Evolutionary conservation across 192 early-diverging fungal genomes (phyloP).

Genomic region (Coemansia biformis): DNA sequence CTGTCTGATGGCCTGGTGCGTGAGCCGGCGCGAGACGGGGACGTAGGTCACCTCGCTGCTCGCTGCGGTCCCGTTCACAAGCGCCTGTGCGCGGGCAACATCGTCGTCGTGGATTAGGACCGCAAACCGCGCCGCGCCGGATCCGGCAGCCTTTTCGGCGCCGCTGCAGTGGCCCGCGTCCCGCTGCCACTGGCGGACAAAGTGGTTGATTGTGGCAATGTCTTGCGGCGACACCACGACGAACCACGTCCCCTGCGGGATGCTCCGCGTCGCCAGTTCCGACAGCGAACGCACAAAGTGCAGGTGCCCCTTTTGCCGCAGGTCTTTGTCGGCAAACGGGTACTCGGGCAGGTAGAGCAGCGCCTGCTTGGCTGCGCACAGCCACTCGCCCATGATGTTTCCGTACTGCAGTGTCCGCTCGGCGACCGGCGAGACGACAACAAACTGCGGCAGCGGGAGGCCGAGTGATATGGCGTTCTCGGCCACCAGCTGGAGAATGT

Average conservation of each 20-base stretch:
- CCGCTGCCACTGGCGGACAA: constrained; percentile 35
- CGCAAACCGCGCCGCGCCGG: constrained; percentile 29
- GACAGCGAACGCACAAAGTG: constrained; percentile 38
- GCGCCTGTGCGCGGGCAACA: constrained; percentile 23
- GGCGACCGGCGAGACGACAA: constrained; percentile 70
- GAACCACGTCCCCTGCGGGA: constrained; percentile 47
- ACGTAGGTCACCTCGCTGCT: constrained; percentile 29
- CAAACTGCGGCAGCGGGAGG: constrained; percentile 58
- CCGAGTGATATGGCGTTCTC: constrained; percentile 55
- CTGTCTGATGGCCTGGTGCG: constrained; percentile 33
- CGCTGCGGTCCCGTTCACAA: constrained; percentile 26
- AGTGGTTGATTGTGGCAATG: constrained; percentile 23
- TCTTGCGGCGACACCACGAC: constrained; percentile 40
- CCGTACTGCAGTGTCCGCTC: constrained; percentile 72
- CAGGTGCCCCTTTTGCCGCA: constrained; percentile 45
- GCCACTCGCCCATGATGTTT: constrained; percentile 84
- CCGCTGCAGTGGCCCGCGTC: constrained; percentile 36
- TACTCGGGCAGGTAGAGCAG: constrained; percentile 62
- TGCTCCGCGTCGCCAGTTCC: constrained; percentile 23
- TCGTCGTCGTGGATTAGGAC: constrained; percentile 47
- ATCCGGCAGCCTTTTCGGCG: constrained; percentile 30
- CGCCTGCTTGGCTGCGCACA: constrained; percentile 60
- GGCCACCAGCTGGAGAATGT: constrained; percentile 61
- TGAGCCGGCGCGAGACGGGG: constrained; percentile 32
- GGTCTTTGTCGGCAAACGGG: constrained; percentile 47